Percentiles rank a stretch among this genome's conserved stretches.
These are phyloP conservation scores for Xerocomus cyaneibrunnescens DNA, from an alignment of 1,284 basidiomycete genomes.

Conservation along the genomic window DNA sequence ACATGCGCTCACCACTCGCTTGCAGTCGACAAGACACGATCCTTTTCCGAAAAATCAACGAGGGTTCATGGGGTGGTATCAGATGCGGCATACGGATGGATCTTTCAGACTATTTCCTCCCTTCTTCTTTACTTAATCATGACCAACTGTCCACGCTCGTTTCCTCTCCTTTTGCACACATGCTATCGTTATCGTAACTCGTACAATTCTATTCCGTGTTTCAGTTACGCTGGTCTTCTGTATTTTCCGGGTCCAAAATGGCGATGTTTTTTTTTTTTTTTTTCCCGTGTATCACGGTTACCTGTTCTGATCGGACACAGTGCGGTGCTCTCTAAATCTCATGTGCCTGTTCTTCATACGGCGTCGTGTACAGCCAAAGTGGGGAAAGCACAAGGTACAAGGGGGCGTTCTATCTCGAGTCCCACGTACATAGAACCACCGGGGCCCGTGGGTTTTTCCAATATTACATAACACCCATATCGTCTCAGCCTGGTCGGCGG, in stretches of 20 bases:
- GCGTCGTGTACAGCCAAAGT: neutral
- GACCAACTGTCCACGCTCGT: conserved; percentile 9
- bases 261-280: neutral
- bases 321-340: neutral
- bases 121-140: neutral
- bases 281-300: neutral
- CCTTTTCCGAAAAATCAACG: neutral
- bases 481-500: too few relatives aligned
- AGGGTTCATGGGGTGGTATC: neutral
- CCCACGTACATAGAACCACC: too few relatives aligned
- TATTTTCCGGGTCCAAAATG: neutral
- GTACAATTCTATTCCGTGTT: conserved; percentile 1
- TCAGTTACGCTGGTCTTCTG: neutral
- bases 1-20: neutral
- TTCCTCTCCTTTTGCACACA: neutral
- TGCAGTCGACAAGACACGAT: neutral
- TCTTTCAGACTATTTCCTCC: neutral
- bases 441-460: too few relatives aligned
- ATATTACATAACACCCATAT: neutral
- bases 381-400: neutral
- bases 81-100: neutral
- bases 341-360: neutral
- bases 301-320: neutral
- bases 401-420: too few relatives aligned
- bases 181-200: neutral